Percentiles rank a stretch among this genome's conserved stretches.
These are phyloP conservation scores for Clonostachys solani DNA, from an alignment of 2,329 filamentous ascomycete species.

Conservation along the genomic window DNA sequence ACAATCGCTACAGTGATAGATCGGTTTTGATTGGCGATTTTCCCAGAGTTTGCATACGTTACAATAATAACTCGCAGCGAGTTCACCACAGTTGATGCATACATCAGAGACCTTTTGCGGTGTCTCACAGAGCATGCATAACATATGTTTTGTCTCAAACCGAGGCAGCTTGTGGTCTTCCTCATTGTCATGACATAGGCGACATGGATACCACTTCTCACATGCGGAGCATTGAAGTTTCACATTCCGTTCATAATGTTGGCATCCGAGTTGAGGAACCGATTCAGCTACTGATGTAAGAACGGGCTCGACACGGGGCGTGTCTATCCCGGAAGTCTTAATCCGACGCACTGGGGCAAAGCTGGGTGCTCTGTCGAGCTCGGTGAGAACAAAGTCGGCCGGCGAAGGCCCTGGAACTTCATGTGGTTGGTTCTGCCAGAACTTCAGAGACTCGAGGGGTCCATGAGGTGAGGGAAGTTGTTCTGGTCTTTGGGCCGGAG, in stretches of 20 bases:
- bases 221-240: conserved; percentile 93
- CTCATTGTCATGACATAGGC: conserved; percentile 84
- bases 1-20: conserved; percentile 95
- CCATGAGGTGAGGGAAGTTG: conserved; percentile 21
- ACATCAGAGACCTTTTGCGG: conserved; percentile 77
- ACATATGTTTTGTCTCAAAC: conserved; percentile 86
- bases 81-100: conserved; percentile 72
- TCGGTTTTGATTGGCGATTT: conserved; percentile 82
- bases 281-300: conserved; percentile 9
- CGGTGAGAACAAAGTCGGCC: conserved; percentile 45
- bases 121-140: conserved; percentile 91
- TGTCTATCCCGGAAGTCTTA: conserved; percentile 20
- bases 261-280: conserved; percentile 65
- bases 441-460: conserved; percentile 50
- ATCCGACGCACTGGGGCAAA: conserved; percentile 52
- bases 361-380: conserved; percentile 62
- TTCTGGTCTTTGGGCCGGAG: not conserved
- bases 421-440: conserved; percentile 48
- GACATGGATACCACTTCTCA: conserved; percentile 88
- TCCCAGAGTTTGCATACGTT: conserved; percentile 96
- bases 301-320: conserved; percentile 9
- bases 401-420: conserved; percentile 28
- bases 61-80: conserved; percentile 88
- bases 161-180: conserved; percentile 79
- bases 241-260: conserved; percentile 93